Conservation (phyloP, 805 yeast species). For the Candida mattraensis region DNA sequence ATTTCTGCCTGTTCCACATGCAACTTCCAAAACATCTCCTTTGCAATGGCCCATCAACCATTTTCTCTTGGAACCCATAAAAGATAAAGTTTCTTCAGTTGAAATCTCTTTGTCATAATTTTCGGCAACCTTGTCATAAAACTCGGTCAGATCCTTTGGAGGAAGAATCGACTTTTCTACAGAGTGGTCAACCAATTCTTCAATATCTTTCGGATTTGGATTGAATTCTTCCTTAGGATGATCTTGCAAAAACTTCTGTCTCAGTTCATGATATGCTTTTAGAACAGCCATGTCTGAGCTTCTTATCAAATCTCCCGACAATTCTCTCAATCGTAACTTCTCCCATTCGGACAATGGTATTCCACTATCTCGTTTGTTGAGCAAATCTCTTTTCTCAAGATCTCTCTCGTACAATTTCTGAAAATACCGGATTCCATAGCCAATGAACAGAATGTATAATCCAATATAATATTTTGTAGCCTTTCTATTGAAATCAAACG, state of each 20-base stretch:
- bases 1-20: constrained; percentile 96
- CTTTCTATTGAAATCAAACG: constrained; percentile 57
- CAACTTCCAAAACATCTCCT: constrained; percentile 93
- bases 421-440: constrained; percentile 65
- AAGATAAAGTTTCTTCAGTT: constrained; percentile 64
- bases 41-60: constrained; percentile 74
- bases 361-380: constrained; percentile 34
- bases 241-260: constrained; percentile 33
- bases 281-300: constrained; percentile 63
- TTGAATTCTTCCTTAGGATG: constrained; percentile 27
- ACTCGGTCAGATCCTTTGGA: constrained; percentile 76
- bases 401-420: constrained; percentile 66
- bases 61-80: constrained; percentile 64
- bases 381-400: constrained; percentile 46
- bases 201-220: constrained; percentile 37
- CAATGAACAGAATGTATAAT: constrained; percentile 55
- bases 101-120: constrained; percentile 81
- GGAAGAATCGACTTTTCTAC: constrained; percentile 51
- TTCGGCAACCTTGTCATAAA: constrained; percentile 74
- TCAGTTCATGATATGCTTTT: constrained; percentile 57
- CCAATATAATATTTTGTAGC: constrained; percentile 64
- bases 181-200: constrained; percentile 27
- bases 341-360: constrained; percentile 60
- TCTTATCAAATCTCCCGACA: constrained; percentile 56
- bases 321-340: constrained; percentile 56